A percentile compares a stretch with the other conserved stretches of the same genome.
Evolutionary conservation across 83 land plant genomes (phyloP).

Genomic region (Picea abies): DNA sequence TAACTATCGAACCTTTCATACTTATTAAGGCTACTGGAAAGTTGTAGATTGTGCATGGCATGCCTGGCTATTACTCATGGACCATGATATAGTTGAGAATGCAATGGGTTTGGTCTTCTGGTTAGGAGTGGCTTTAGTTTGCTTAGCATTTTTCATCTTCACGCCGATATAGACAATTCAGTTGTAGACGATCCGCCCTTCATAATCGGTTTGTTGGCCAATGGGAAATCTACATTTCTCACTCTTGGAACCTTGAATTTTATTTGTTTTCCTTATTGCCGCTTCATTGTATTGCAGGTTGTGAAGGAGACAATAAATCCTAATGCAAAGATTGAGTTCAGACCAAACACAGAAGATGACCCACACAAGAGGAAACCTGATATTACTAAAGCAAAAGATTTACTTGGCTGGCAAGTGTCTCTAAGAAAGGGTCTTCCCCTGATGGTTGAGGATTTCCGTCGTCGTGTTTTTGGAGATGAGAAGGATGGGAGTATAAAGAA

Average conservation of each 20-base stretch:
- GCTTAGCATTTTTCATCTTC: neutral
- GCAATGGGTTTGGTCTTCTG: neutral
- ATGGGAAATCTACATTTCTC: too few relatives aligned
- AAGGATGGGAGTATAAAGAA: constrained; percentile 15
- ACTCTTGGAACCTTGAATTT: too few relatives aligned
- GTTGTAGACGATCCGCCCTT: too few relatives aligned
- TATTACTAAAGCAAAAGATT: constrained; percentile 79
- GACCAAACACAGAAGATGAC: constrained; percentile 86
- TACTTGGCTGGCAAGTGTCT: constrained; percentile 88
- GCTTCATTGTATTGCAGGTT: constrained; percentile 42
- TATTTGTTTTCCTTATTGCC: too few relatives aligned
- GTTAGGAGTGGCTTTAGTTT: neutral
- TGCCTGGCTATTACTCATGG: neutral
- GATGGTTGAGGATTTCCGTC: constrained; percentile 87
- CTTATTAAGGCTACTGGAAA: neutral
- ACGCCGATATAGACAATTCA: too few relatives aligned
- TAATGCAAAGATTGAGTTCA: constrained; percentile 79
- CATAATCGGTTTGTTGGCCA: too few relatives aligned
- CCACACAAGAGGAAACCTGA: constrained; percentile 99
- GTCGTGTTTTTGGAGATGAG: constrained; percentile 82
- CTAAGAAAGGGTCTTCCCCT: constrained; percentile 82
- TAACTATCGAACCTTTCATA: constrained; percentile 9
- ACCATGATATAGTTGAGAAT: neutral
- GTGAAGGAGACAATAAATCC: constrained; percentile 93
- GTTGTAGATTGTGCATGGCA: neutral